phyloP scores from a whole-genome alignment of 768 basidiomycete genomes.

The Tylopilus cervinicoccineus region DNA sequence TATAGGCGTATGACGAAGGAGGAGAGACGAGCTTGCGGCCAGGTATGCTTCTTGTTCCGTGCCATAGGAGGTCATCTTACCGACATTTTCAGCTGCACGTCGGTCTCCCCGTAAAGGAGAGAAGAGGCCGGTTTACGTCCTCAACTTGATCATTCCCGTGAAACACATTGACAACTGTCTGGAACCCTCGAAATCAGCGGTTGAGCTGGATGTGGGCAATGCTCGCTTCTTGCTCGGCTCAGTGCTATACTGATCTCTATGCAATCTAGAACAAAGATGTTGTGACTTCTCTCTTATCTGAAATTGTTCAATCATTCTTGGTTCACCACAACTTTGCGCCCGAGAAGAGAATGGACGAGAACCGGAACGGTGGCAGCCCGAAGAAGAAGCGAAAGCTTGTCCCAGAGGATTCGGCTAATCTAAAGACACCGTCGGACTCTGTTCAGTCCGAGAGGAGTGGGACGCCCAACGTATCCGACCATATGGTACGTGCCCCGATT shows the following conservation, averaged over 20 bases:
- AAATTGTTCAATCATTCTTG: constrained; percentile 60
- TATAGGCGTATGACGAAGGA: constrained; percentile 67
- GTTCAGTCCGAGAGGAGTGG: constrained; percentile 8
- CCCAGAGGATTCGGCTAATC: constrained; percentile 13
- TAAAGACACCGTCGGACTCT: constrained; percentile 2
- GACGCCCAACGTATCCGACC: constrained; percentile 7
- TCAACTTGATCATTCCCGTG: constrained; percentile 68
- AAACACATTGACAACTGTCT: constrained; percentile 70
- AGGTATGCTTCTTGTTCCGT: constrained; percentile 12
- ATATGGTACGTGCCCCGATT: constrained; percentile 19
- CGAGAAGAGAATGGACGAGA: constrained; percentile 12
- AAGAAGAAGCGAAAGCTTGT: constrained; percentile 50
- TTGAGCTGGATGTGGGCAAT: constrained; percentile 62
- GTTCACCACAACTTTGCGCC: constrained; percentile 55
- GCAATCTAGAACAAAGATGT: constrained; percentile 50
- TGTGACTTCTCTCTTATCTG: constrained; percentile 53
- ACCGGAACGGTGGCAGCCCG: constrained; percentile 30
- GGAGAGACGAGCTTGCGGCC: constrained; percentile 40
- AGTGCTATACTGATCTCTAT: constrained; percentile 9
- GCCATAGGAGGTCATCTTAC: constrained; percentile 11
- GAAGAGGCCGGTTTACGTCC: constrained; percentile 77
- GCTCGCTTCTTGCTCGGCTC: constrained; percentile 6
- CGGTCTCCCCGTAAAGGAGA: constrained; percentile 78
- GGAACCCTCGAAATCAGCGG: constrained; percentile 68
- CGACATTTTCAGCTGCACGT: constrained; percentile 42